Evolutionary conservation across 192 early-diverging fungal species (phyloP).

Genomic region (Linnemannia hyalina): DNA sequence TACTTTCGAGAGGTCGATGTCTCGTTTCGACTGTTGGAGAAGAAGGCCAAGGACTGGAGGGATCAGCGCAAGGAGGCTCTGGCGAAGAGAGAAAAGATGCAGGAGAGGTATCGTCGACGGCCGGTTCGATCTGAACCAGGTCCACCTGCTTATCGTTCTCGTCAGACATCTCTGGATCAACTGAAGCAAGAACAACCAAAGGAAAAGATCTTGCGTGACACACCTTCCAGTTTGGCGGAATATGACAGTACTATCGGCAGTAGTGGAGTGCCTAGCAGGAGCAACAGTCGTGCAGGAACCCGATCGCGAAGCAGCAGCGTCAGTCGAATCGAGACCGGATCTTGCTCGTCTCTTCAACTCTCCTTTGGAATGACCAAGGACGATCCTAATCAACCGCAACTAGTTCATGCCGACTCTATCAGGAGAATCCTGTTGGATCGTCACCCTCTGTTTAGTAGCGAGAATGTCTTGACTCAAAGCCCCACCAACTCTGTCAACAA

Average conservation of each 20-base stretch:
- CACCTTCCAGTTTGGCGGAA: not conserved
- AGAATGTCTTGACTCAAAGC: not conserved
- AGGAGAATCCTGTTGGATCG: not conserved
- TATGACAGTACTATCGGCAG: not conserved
- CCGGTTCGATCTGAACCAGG: not conserved
- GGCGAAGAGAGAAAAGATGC: slow-evolving; percentile 14
- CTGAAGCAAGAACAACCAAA: not conserved
- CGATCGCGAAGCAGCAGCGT: not conserved
- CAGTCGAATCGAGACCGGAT: not conserved
- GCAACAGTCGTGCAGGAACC: not conserved
- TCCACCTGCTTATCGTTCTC: not conserved
- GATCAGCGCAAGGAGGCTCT: slow-evolving; percentile 15
- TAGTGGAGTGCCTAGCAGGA: not conserved
- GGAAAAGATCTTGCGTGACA: not conserved
- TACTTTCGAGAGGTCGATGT: slow-evolving; percentile 52
- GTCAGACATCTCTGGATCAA: not conserved
- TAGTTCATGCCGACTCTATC: not conserved
- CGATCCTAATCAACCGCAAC: not conserved
- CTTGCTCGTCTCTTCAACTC: not conserved
- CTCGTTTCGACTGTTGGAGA: slow-evolving; percentile 21
- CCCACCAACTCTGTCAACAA: not conserved
- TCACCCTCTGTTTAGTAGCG: not conserved
- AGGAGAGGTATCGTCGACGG: not conserved
- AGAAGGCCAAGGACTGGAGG: slow-evolving; percentile 26
- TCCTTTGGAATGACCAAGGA: not conserved